Evolutionary conservation across 192 early-diverging fungal species (phyloP).

Genomic region (Coemansia aciculifera): DNA sequence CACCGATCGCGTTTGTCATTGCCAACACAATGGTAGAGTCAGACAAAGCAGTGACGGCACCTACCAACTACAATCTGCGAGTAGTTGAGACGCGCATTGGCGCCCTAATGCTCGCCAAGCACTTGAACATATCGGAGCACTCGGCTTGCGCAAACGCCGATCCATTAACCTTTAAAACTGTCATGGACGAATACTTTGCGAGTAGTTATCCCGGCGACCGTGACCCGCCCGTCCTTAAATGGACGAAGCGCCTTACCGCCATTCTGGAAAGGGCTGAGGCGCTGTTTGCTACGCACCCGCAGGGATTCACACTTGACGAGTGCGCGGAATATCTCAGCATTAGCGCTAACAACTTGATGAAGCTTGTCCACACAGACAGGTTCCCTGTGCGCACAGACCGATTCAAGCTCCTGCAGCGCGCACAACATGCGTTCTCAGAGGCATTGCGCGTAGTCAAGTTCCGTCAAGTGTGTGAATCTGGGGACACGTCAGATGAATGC

Average conservation of each 20-base stretch:
- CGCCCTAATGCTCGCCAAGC: constrained; percentile 62
- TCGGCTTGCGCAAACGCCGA: constrained; percentile 61
- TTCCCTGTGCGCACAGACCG: constrained; percentile 62
- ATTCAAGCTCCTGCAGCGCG: constrained; percentile 77
- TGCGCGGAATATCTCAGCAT: constrained; percentile 35
- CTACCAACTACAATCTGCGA: constrained; percentile 88
- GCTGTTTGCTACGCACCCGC: constrained; percentile 22
- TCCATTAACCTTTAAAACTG: constrained; percentile 54
- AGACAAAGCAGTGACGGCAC: constrained; percentile 86
- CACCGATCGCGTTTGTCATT: constrained; percentile 76
- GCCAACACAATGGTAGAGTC: constrained; percentile 84
- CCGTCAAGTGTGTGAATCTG: too few relatives aligned
- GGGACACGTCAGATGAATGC: too few relatives aligned
- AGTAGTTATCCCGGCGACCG: neutral
- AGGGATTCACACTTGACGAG: constrained; percentile 45
- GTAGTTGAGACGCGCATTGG: constrained; percentile 89
- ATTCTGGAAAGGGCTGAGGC: constrained; percentile 29
- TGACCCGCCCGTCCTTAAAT: constrained; percentile 17
- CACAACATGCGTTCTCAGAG: constrained; percentile 82
- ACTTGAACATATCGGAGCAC: constrained; percentile 46
- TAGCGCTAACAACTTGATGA: constrained; percentile 8
- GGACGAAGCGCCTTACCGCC: constrained; percentile 32
- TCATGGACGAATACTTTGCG: constrained; percentile 45
- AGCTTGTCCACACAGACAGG: constrained; percentile 62
- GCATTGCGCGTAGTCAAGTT: constrained; percentile 65